Evolutionary conservation across 208 protist genomes (phyloP), one percentile per base, ranked within the genome.

Genomic region (Angomonas ambiguus): DNA sequence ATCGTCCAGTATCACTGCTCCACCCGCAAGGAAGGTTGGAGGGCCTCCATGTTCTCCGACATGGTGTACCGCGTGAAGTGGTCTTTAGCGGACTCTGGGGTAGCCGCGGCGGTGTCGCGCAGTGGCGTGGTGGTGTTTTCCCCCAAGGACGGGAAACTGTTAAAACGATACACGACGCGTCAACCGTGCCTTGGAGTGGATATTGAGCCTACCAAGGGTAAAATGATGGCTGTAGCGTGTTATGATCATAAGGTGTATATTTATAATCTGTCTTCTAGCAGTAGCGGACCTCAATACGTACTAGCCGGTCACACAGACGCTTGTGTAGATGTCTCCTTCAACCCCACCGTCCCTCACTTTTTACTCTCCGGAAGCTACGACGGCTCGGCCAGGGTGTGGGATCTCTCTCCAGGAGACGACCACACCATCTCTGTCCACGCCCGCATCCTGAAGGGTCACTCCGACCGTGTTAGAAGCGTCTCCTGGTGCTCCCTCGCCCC

Each of bases 321-420:
- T 8, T 87, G 93, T 25, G 88, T 74, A 53, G 80, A 91, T 68
- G 80, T 97, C 6, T 66, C 75, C 53, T 97, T 73, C 67, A 93
- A 92, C 70, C 85, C 84, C 0, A 70, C 80, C 45, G 77, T 91
- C n/a, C 70, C 79, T 38, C 49, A 82, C 35, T 83, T 92, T 59
- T 65, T 98, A 8, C 74, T 92, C 11, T 92, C 85, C 27, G 80
- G 85, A 53, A 87, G 83, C 66, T 80, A 97, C 74, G 96, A 98
- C 67, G 68, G 75, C 49, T 96, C 92, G 18, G 58, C 96, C 48
- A 83, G 93, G 11, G 77, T 98, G 63, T 98, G 94, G 94, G 89
- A 95, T 62, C 24, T 95, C 45, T 79, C 80, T 18, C 72, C 83
- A 13, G 79, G 65, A 51, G 77, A 82, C 38, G 62, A 78, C 6